Evolutionary conservation across 129 eudicot species (phyloP), one percentile per base, ranked within the genome.

Genomic region (Pulicaria dysenterica): DNA sequence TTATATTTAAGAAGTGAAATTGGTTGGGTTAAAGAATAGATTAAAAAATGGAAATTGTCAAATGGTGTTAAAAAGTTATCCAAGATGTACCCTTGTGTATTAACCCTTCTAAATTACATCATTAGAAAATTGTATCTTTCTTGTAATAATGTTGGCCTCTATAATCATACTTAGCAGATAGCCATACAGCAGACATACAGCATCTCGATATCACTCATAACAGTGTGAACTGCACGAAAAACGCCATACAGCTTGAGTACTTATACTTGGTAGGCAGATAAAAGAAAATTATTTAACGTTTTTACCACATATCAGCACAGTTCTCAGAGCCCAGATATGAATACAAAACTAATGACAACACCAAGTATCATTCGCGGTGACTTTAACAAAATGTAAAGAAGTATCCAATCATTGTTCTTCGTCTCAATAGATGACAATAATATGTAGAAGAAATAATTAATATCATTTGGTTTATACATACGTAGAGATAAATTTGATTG

Each of bases 371-470:
- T 60, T 38, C 37, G 66, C 66, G 38, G 45, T 10, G 42, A 60
- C 45, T n/a, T n/a, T 17, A 36, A 0, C 14, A 9, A 12, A 14
- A 15, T 38, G 49, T 50, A 49, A 51, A 51, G 2, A 47, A 7
- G 39, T 15, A 37, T 15, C 37, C 14, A 5, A 37, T 49, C 38
- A 40, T 51, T 37, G 61, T 69, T 50, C 44, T 50, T 50, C 31
- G 37, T 37, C 14, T 50, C 48, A 69, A 59, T 16, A 6, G 19
- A 39, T 8, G 62, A 55, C 46, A 10, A 37, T 61, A 49, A 11
- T 50, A 9, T 38, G 38, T 53, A 69, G 48, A 69, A 69, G 61
- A 70, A 42, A 43, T 53, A 19, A 70, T 7, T 12, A 40, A 70
- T 53, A 55, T 53, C 38, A 49, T 62, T 68, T 8, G 9, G n/a